These are phyloP conservation scores for Rhamnella rubrinervis DNA, from an alignment of 331 rosid species.

Conservation along the genomic window DNA sequence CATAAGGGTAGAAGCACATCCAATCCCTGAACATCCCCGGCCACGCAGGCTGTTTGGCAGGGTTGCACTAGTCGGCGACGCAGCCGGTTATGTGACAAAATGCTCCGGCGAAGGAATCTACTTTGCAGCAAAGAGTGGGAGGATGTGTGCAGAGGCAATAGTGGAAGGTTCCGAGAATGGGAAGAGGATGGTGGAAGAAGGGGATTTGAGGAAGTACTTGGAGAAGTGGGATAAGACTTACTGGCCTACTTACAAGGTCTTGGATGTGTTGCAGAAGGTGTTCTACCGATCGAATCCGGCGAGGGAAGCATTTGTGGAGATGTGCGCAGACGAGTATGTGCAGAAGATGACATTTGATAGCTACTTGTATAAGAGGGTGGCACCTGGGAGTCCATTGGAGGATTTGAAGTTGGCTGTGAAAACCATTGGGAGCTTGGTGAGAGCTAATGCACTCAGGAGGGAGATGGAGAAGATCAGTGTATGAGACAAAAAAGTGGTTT, in stretches of 20 bases:
- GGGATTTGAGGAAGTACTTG: conserved; percentile 76
- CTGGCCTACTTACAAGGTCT: conserved; percentile 92
- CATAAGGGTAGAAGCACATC: conserved; percentile 95
- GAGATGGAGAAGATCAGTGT: conserved; percentile 83
- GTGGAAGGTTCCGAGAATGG: conserved; percentile 85
- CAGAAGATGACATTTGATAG: conserved; percentile 98
- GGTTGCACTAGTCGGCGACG: conserved; percentile 83
- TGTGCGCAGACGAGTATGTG: conserved; percentile 89
- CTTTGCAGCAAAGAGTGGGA: conserved; percentile 91
- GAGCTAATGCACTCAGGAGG: conserved; percentile 79
- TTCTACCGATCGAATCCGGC: conserved; percentile 92
- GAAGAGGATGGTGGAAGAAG: conserved; percentile 83
- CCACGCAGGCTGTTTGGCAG: conserved; percentile 67
- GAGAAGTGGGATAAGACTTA: conserved; percentile 97
- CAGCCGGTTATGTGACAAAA: conserved; percentile 90
- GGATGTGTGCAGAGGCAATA: conserved; percentile 92
- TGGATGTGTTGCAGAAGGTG: conserved; percentile 93
- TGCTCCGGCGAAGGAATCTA: conserved; percentile 95
- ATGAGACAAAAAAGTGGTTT: conserved; percentile 21
- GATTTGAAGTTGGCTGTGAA: conserved; percentile 90
- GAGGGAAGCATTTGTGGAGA: conserved; percentile 91
- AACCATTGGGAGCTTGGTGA: conserved; percentile 87
- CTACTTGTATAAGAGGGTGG: conserved; percentile 84
- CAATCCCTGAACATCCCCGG: conserved; percentile 89
- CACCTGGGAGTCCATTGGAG: conserved; percentile 76